Evolutionary conservation across 495 filamentous ascomycete species (phyloP).

Genomic region (Xanthoparmelia taractica): DNA sequence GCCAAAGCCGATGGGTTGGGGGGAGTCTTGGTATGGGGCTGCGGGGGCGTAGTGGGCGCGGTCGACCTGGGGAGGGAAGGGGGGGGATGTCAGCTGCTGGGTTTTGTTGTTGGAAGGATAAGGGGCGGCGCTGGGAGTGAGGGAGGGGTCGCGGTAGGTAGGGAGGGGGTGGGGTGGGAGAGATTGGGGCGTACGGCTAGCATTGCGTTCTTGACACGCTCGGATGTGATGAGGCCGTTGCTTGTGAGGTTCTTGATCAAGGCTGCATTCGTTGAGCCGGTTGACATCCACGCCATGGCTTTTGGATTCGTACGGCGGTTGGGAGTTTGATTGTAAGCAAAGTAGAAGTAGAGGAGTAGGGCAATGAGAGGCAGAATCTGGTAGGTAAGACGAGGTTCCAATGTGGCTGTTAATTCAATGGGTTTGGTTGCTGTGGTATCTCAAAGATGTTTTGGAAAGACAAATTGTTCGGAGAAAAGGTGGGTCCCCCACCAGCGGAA

Average conservation of each 20-base stretch:
- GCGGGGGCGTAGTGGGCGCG: constrained; percentile 70
- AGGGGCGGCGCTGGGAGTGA: background rate
- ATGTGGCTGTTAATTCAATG: background rate
- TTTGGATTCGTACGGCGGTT: background rate
- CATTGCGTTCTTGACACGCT: constrained; percentile 70
- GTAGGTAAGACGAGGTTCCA: background rate
- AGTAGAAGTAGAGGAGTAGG: constrained; percentile 9
- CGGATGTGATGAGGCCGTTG: constrained; percentile 62
- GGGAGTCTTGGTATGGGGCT: constrained; percentile 76
- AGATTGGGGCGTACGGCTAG: constrained; percentile 45
- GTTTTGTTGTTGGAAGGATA: constrained; percentile 2
- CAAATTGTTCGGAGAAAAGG: background rate
- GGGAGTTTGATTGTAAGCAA: background rate
- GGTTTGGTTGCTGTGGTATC: background rate
- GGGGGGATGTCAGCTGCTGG: background rate
- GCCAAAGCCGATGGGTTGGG: constrained; percentile 75
- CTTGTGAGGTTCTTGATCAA: constrained; percentile 71
- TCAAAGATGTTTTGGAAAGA: background rate
- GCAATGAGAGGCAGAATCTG: constrained; percentile 1
- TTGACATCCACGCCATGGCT: constrained; percentile 86
- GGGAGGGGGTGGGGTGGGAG: background rate
- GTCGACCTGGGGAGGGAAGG: constrained; percentile 59
- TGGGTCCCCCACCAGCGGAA: background rate
- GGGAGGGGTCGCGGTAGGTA: constrained; percentile 7
- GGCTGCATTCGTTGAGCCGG: constrained; percentile 65